Evolutionary conservation across 805 yeast species (phyloP), one percentile per base, ranked within the genome.

Genomic region (Candida arabinofermentans): DNA sequence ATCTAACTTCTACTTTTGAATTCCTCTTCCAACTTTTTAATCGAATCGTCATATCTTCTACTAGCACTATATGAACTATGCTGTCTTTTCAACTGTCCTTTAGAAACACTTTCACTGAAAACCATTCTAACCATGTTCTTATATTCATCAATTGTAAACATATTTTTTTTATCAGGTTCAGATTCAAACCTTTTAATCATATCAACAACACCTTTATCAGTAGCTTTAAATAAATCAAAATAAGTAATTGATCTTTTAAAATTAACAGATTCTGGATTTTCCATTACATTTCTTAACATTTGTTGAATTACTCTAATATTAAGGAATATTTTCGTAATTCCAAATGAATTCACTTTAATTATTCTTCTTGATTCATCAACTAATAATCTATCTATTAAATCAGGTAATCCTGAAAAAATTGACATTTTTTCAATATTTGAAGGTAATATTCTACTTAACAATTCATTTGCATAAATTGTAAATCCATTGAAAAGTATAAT

Each of bases 221-320:
- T 69, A 46, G 60, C 55, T 19, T 77, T 74, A 58, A 78, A 72
- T 50, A 75, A 51, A 38, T 78, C 80, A 57, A 75, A 84, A 64
- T 78, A 84, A 13, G 65, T 56, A 4, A 80, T 64, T 1, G 85
- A 71, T 22, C 68, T 61, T 19, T 69, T 57, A 53, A 83, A 81
- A 46, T 78, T 74, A 12, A 81, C 77, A 16, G 66, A 66, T 29
- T 72, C 72, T 0, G 83, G 79, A 44, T 70, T 67, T 19, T 60
- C 55, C 10, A 19, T 27, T 55, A 76, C 70, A 44, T 75, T 77
- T 44, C 84, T 71, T 42, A 84, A 69, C 74, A 80, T 75, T 57
- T 83, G 90, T 61, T 81, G 88, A 33, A 83, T 61, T 1, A 83
- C 79, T 39, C 78, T 68, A 17, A 84, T 76, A 55, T 83, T 83